Evolutionary conservation across 2,329 filamentous ascomycete genomes (phyloP).

Genomic region (Aspergillus tanneri): DNA sequence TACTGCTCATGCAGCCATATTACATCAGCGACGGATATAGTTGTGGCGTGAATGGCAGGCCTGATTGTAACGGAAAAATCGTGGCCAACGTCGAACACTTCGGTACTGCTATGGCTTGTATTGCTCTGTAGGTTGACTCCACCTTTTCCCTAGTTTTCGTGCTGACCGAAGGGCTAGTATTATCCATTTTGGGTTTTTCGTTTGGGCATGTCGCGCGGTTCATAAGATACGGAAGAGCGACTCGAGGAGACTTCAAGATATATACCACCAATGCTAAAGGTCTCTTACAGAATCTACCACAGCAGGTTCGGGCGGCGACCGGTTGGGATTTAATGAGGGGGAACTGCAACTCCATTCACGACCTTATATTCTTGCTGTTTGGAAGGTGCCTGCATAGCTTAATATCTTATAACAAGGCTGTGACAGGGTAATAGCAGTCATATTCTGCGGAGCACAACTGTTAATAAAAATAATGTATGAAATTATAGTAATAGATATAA

Average conservation of each 20-base stretch:
- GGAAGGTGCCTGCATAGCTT: too few species aligned
- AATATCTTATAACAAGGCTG: too few species aligned
- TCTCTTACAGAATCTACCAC: too few species aligned
- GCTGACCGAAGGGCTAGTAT: neutral
- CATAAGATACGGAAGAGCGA: conserved; percentile 9
- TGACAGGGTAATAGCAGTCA: too few species aligned
- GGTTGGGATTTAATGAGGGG: too few species aligned
- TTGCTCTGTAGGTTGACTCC: conserved; percentile 8
- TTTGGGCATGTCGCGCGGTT: conserved; percentile 6
- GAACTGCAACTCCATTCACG: too few species aligned
- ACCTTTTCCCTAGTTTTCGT: neutral
- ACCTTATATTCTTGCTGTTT: too few species aligned
- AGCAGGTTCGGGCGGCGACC: too few species aligned
- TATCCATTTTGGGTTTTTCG: conserved; percentile 14
- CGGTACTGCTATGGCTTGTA: conserved; percentile 10
- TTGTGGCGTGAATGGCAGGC: neutral
- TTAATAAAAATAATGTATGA: too few species aligned
- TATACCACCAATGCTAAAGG: too few species aligned
- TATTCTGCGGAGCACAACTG: too few species aligned
- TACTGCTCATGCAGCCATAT: conserved; percentile 5
- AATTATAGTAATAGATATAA: too few species aligned
- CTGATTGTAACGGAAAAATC: conserved; percentile 7
- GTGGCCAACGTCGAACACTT: conserved; percentile 11
- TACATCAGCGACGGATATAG: conserved; percentile 4
- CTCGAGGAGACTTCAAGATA: neutral